Evolutionary conservation across 2,329 filamentous ascomycete genomes (phyloP), one percentile per base, ranked within the genome.

Genomic region (Teratosphaeria epicoccoides): DNA sequence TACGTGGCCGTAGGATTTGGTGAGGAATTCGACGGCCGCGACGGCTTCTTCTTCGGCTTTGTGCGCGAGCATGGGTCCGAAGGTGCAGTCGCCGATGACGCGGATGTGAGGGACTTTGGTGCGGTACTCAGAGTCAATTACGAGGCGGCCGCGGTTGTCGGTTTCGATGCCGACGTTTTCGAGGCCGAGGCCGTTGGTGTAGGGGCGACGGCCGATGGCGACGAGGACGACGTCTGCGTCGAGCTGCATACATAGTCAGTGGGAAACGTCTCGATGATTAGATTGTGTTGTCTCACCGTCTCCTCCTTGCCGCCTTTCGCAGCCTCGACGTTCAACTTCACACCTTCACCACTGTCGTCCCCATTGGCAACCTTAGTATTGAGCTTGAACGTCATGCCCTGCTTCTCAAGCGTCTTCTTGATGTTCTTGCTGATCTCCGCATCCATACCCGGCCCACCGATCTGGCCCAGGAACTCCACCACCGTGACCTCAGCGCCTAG

Each of bases 21-120:
- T 91, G 73, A 98, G 93, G 78, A 89, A 97, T 74, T 98, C 93
- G 57, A 97, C 79, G 52, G 85, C 91, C 26, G 93, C 93, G 58
- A 97, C 90, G 55, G 81, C 93, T 75, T 98, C 93, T 75, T 98
- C 93, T 75, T 98, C 93, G 49, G 93, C 93, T 81, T 98, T 98
- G 81, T 98, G 93, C 50, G 93, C 93, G 66, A 98, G 84, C 93
- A 98, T 98, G 66, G 63, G 63, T 9, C 93, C 93, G 70, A 98
- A 98, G 46, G 93, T 98, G 68, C 83, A 87, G 71, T 97, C 93
- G 67, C 93, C 93, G 61, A 97, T 86, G 65, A 91, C 93, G 64
- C 93, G 90, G 71, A 98, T 96, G 76, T 98, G 93, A 46, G 90
- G 87, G 61, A 93, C 77, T 78, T 96, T 97, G 67, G 93, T 98